Conservation (phyloP, 208 protist species). For the Leishmania major region DNA sequence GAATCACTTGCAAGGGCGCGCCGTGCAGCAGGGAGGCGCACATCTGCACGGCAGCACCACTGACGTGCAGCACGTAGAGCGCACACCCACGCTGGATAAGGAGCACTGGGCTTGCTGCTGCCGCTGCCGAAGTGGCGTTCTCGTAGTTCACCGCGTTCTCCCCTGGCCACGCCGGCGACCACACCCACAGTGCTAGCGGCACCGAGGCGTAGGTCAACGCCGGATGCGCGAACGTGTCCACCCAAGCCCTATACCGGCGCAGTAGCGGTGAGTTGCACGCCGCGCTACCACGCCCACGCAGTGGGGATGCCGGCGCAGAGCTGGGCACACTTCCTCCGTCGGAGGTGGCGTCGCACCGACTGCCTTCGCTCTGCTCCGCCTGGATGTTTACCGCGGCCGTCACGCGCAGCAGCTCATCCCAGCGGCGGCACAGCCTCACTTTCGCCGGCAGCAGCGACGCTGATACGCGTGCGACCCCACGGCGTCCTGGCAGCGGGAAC, state of each 20-base stretch:
- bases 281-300: constrained; percentile 7
- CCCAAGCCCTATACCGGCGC: constrained; percentile 27
- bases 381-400: constrained; percentile 14
- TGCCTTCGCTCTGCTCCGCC: constrained; percentile 15
- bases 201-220: constrained; percentile 29
- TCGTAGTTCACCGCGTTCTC: background rate
- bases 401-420: constrained; percentile 28
- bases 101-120: constrained; percentile 30
- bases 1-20: constrained; percentile 9
- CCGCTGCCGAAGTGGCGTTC: constrained; percentile 1
- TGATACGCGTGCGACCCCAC: constrained; percentile 21
- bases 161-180: constrained; percentile 24
- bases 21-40: constrained; percentile 38
- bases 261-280: constrained; percentile 14
- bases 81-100: constrained; percentile 36
- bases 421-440: constrained; percentile 22
- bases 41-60: constrained; percentile 37
- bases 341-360: constrained; percentile 13
- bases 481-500: constrained; percentile 38
- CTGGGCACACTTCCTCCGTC: background rate
- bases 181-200: constrained; percentile 32
- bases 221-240: constrained; percentile 17
- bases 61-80: constrained; percentile 38
- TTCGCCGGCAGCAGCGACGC: constrained; percentile 26
- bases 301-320: background rate